Conservation (phyloP, 805 yeast species). For the Candida koratica region DNA sequence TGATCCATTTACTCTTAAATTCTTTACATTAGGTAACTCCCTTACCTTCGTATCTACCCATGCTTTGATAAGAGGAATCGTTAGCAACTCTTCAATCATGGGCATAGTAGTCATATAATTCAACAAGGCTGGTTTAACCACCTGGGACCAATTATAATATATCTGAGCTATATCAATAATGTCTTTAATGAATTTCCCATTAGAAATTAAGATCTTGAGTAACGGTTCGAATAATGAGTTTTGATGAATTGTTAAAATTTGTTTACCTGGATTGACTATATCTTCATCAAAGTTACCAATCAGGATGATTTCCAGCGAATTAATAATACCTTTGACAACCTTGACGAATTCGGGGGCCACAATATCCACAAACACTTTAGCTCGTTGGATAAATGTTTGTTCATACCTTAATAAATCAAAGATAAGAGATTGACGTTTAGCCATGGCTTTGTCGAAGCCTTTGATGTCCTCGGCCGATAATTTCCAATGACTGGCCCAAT, state of each 20-base stretch:
- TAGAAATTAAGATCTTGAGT: conserved; percentile 49
- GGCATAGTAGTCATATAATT: conserved; percentile 61
- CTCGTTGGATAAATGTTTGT: conserved; percentile 63
- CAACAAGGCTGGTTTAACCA: conserved; percentile 51
- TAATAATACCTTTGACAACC: conserved; percentile 23
- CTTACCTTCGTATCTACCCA: conserved; percentile 56
- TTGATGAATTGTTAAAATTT: conserved; percentile 53
- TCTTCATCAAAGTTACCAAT: conserved; percentile 44
- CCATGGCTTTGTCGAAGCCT: conserved; percentile 46
- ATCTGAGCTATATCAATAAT: conserved; percentile 51
- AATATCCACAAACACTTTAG: conserved; percentile 54
- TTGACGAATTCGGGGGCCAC: conserved; percentile 41
- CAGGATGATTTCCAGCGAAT: conserved; percentile 10
- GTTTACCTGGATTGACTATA: conserved; percentile 55
- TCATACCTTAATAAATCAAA: conserved; percentile 73
- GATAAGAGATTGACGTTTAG: conserved; percentile 68
- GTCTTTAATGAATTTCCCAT: conserved; percentile 63
- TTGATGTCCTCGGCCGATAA: conserved; percentile 51
- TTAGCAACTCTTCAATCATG: conserved; percentile 52
- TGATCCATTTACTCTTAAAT: conserved; percentile 39
- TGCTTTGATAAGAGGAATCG: conserved; percentile 46
- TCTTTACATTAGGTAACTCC: conserved; percentile 48
- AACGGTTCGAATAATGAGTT: conserved; percentile 55
- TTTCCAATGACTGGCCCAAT: conserved; percentile 69
- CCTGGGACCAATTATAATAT: conserved; percentile 59